phyloP scores from a whole-genome alignment of 306 rosid genomes.

The Sophora flavescens region DNA sequence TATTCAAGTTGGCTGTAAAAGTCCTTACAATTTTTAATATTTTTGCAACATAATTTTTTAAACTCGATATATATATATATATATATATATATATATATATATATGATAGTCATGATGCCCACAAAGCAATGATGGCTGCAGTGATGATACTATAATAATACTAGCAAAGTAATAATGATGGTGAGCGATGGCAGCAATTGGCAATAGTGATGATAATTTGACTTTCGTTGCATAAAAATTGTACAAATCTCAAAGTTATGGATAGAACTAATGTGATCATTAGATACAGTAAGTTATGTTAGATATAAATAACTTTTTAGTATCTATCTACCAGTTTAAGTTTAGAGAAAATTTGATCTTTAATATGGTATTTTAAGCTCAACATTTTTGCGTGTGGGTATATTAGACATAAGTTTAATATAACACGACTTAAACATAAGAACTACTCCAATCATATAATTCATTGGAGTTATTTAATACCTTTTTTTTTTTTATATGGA shows the following conservation, averaged over 20 bases:
- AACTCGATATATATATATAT: neutral
- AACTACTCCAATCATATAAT: no score
- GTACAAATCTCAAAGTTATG: constrained; percentile 15
- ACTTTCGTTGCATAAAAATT: constrained; percentile 41
- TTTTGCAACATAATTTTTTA: neutral
- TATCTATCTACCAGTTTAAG: no score
- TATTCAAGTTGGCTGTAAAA: constrained; percentile 2
- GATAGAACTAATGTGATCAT: neutral
- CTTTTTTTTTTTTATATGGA: no score
- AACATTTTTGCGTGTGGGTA: no score
- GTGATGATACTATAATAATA: constrained; percentile 46
- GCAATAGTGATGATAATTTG: constrained; percentile 40
- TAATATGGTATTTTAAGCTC: no score
- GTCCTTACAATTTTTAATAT: neutral
- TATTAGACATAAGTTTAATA: no score
- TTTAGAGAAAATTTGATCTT: no score
- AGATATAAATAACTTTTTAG: no score
- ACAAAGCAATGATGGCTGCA: constrained; percentile 46
- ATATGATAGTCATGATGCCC: constrained; percentile 33
- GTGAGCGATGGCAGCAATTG: constrained; percentile 45
- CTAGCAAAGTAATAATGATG: constrained; percentile 44
- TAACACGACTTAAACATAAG: no score
- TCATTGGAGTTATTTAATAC: no score
- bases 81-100: neutral
- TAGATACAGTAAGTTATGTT: no score